These are phyloP conservation scores for Penstemon newberryi DNA, from an alignment of 257 asterid species.

Conservation along the genomic window DNA sequence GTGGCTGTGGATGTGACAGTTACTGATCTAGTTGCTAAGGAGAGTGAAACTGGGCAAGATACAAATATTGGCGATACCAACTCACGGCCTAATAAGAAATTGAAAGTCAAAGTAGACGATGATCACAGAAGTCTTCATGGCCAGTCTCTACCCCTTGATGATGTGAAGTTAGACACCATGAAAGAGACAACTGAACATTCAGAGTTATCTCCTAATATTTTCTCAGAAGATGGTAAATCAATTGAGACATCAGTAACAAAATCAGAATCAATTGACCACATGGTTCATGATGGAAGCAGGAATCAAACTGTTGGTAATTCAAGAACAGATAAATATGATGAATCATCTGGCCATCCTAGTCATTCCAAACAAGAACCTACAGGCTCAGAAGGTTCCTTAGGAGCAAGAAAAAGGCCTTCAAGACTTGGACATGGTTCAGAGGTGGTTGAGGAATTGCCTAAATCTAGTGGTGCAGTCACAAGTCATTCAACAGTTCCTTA, in stretches of 20 bases:
- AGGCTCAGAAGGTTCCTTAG: conserved; percentile 50
- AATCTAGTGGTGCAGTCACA: conserved; percentile 37
- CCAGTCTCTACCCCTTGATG: conserved; percentile 34
- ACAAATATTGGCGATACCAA: conserved; percentile 40
- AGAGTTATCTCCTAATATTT: conserved; percentile 36
- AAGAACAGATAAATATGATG: conserved; percentile 43
- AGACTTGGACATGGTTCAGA: conserved; percentile 47
- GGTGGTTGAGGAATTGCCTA: conserved; percentile 48
- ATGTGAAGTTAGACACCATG: conserved; percentile 36
- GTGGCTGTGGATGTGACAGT: conserved; percentile 34
- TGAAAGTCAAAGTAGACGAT: conserved; percentile 42
- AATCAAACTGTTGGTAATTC: conserved; percentile 32
- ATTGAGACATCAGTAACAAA: conserved; percentile 31
- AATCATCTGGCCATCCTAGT: conserved; percentile 36
- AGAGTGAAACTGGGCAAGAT: conserved; percentile 35
- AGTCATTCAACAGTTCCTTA: conserved; percentile 43
- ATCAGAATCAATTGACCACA: conserved; percentile 40
- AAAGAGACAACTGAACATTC: conserved; percentile 38
- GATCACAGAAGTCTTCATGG: conserved; percentile 31
- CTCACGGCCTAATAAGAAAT: conserved; percentile 49
- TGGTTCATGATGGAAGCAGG: conserved; percentile 44
- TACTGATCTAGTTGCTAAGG: conserved; percentile 35
- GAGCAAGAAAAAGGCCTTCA: conserved; percentile 43
- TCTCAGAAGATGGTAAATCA: conserved; percentile 43
- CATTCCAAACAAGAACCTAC: conserved; percentile 46